phyloP scores from a whole-genome alignment of 805 yeast species.

The Torulaspora microellipsoides region DNA sequence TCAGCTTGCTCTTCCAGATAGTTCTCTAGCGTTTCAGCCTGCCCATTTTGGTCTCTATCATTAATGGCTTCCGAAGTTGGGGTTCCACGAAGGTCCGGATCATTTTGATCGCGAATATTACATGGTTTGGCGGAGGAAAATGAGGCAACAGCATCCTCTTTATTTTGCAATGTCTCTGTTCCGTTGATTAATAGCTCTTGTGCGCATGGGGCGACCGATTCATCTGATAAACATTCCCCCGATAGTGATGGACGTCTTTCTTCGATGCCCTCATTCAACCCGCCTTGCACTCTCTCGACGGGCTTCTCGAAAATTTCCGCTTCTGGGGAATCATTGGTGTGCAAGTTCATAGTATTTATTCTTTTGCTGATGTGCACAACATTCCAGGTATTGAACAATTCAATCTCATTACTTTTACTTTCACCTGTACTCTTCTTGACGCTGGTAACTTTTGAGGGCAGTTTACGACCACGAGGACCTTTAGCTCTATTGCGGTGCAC shows the following conservation, averaged over 20 bases:
- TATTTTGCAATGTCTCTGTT: not conserved
- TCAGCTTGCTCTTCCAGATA: constrained; percentile 15
- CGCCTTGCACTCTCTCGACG: not conserved
- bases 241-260: constrained; percentile 9
- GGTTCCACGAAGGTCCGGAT: not conserved
- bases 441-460: constrained; percentile 52
- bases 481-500: constrained; percentile 42
- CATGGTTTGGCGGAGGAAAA: no score
- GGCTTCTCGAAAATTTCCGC: not conserved
- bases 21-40: constrained; percentile 11
- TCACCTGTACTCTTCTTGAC: constrained; percentile 28
- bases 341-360: not conserved
- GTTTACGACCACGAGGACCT: constrained; percentile 70
- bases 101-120: not conserved
- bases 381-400: constrained; percentile 25
- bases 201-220: not conserved
- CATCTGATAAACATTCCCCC: not conserved
- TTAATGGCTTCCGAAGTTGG: constrained; percentile 5
- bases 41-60: constrained; percentile 14
- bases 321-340: not conserved
- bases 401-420: constrained; percentile 17
- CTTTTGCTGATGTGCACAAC: constrained; percentile 1
- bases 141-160: no score
- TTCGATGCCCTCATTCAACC: constrained; percentile 2
- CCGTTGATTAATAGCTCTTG: not conserved